Evolutionary conservation across 169 alveolate genomes (phyloP).

Genomic region (Plasmodium vinckei): DNA sequence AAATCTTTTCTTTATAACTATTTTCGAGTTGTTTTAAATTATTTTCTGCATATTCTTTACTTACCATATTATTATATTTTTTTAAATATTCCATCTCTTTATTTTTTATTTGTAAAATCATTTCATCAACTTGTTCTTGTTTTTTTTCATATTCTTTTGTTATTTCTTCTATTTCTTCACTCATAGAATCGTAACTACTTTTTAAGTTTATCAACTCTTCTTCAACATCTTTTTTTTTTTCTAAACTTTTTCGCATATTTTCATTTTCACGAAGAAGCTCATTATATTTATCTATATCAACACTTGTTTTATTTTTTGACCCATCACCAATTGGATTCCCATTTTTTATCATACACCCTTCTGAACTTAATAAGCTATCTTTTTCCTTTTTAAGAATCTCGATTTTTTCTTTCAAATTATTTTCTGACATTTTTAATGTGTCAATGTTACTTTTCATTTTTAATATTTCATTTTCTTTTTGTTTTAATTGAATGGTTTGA

Average conservation of each 20-base stretch:
- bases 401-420: constrained; percentile 12
- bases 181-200: constrained; percentile 37
- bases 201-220: constrained; percentile 12
- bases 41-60: constrained; percentile 36
- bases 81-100: constrained; percentile 50
- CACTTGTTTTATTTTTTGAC: neutral
- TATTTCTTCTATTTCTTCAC: constrained; percentile 69
- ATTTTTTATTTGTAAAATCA: constrained; percentile 64
- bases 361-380: neutral
- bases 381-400: constrained; percentile 2
- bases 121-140: constrained; percentile 75
- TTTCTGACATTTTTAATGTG: constrained; percentile 26
- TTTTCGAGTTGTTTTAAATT: constrained; percentile 36
- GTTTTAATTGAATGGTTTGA: constrained; percentile 41
- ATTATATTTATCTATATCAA: neutral
- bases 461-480: constrained; percentile 43
- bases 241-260: neutral
- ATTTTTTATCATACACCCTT: neutral
- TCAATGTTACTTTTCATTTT: constrained; percentile 28
- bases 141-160: constrained; percentile 71
- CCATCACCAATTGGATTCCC: neutral
- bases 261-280: constrained; percentile 17
- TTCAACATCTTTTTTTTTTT: constrained; percentile 58
- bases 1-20: constrained; percentile 33
- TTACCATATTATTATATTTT: constrained; percentile 34